Conservation (phyloP, 495 filamentous ascomycete species). For the Tuber melanosporum region DNA sequence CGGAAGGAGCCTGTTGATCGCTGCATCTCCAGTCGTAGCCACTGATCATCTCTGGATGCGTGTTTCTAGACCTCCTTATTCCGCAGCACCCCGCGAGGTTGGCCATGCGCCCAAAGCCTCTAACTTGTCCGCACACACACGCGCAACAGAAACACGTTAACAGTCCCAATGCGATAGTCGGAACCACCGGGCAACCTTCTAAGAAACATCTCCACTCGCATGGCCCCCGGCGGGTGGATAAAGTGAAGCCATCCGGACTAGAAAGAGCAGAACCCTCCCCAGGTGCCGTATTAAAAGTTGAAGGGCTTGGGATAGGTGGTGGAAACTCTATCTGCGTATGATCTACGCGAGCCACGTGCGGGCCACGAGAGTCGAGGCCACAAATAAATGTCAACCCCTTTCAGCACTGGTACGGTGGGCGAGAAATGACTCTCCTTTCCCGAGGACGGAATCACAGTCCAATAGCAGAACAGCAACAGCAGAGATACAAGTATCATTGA, state of each 20-base stretch:
- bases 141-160: neutral
- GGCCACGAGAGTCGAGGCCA: no score
- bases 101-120: neutral
- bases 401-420: neutral
- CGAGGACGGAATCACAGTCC: neutral
- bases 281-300: no score
- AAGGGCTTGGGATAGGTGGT: no score
- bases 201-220: no score
- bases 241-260: no score
- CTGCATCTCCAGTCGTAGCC: neutral
- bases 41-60: neutral
- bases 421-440: neutral
- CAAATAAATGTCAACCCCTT: neutral
- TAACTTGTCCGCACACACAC: neutral
- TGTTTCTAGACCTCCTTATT: neutral
- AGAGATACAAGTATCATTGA: neutral
- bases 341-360: no score
- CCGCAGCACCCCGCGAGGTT: neutral
- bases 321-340: no score
- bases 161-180: no score
- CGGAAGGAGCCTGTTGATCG: neutral
- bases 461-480: neutral
- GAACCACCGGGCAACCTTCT: no score
- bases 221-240: no score
- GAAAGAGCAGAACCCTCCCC: no score